Percentiles rank a stretch among this genome's conserved stretches.
Evolutionary conservation across 495 filamentous ascomycete genomes (phyloP).

Genomic region (Evernia prunastri): DNA sequence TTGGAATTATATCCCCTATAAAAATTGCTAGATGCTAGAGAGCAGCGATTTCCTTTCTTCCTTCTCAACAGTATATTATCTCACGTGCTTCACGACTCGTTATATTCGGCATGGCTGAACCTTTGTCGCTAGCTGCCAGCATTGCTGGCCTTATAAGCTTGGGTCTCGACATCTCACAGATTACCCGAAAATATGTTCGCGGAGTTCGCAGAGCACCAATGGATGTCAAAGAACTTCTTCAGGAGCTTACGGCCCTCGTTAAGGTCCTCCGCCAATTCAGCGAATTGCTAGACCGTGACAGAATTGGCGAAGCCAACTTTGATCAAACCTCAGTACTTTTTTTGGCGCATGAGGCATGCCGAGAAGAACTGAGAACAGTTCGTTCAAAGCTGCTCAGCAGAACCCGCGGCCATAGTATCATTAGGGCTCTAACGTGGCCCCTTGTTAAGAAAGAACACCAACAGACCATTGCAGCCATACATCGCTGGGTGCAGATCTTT

Average conservation of each 20-base stretch:
- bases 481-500: not conserved
- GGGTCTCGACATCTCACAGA: not conserved
- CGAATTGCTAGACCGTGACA: not conserved
- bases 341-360: not conserved
- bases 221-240: not conserved
- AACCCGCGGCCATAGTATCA: not conserved
- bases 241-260: not conserved
- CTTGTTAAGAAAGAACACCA: constrained; percentile 5
- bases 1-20: too few species aligned
- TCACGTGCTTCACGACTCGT: too few species aligned
- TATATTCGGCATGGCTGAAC: not conserved
- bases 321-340: constrained; percentile 7
- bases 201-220: not conserved
- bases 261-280: not conserved
- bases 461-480: not conserved
- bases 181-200: not conserved
- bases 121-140: constrained; percentile 2
- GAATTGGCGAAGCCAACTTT: not conserved
- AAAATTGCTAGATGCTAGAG: too few species aligned
- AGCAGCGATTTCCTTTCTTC: too few species aligned
- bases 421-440: not conserved
- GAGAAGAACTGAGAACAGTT: not conserved
- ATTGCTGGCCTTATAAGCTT: constrained; percentile 9
- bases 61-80: too few species aligned
- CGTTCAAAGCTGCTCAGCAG: not conserved